Evolutionary conservation across 768 basidiomycete genomes (phyloP).

Genomic region (Amanita thiersii): DNA sequence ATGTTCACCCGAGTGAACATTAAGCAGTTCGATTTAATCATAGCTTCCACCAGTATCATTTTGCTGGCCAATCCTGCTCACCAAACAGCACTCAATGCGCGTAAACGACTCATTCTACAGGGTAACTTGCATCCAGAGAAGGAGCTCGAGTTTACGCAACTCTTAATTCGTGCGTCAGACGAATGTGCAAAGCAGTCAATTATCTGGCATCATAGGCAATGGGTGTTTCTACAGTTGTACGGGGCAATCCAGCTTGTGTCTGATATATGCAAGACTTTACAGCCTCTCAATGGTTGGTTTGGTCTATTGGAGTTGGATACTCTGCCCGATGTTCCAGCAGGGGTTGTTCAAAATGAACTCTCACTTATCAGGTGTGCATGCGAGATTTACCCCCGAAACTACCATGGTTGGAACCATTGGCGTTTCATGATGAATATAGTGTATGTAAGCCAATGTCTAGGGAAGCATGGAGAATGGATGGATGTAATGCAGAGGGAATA

Average conservation of each 20-base stretch:
- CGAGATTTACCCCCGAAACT: conserved; percentile 63
- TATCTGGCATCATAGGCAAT: conserved; percentile 65
- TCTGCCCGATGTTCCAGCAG: conserved; percentile 27
- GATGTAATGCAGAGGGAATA: conserved; percentile 32
- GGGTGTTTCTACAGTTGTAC: conserved; percentile 40
- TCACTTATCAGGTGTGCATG: conserved; percentile 38
- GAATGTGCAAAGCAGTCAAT: conserved; percentile 59
- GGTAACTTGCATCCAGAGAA: conserved; percentile 25
- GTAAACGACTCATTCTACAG: conserved; percentile 43
- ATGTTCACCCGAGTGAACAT: conserved; percentile 21
- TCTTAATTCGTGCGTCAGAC: conserved; percentile 40
- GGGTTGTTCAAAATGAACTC: conserved; percentile 38
- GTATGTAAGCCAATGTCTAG: conserved; percentile 13
- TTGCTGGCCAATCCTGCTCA: conserved; percentile 63
- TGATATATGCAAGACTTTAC: neutral
- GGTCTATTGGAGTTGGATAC: conserved; percentile 17
- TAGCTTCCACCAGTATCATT: conserved; percentile 37
- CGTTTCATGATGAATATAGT: conserved; percentile 35
- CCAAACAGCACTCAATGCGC: conserved; percentile 54
- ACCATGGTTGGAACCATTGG: conserved; percentile 67
- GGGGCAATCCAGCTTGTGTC: conserved; percentile 5
- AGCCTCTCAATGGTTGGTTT: conserved; percentile 14
- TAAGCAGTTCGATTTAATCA: conserved; percentile 11
- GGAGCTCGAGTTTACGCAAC: conserved; percentile 41
- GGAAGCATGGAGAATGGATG: conserved; percentile 16